Base-by-base conservation (phyloP, 2,329 filamentous ascomycete genomes). In the Myriosclerotinia curreyana region DNA sequence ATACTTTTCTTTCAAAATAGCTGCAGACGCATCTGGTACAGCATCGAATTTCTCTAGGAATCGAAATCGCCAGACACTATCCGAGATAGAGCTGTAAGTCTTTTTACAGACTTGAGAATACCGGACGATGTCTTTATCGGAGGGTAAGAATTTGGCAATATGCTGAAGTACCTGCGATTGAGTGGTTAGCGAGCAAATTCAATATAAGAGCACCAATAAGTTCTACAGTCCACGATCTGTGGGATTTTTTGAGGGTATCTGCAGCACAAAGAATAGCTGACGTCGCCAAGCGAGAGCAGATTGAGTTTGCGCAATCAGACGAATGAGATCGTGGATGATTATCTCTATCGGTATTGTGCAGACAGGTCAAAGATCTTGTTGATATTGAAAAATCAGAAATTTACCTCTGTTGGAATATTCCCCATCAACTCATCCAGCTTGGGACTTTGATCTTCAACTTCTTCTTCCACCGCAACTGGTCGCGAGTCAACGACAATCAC, bases 21-120 rank as follows among this genome's bases (percentile, higher is more conserved):
- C 55, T 60, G 65, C 76, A 75, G 61, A 64, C 52, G 62, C 60
- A 58, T 52, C 71, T 50, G 34, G 54, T 60, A 56, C 68, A 48
- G 28, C 78, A 40, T 82, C 81, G 67, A 78, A 84, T 34, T 64
- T 73, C 28, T 72, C 63, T 17, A 74, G 70, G 68, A 81, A 84
- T 22, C 74, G 75, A 46, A 70, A 67, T 44, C 78, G 77, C 82
- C 82, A 84, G 69, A 83, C 79, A 8, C 76, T 78, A 31, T 68
- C 64, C 12, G 74, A 68, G 61, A 82, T 71, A 8, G 79, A 76
- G 66, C 74, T 62, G 42, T 74, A 70, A 0, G 78, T 77, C 4
- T 67, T 69, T 9, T 69, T 71, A 72, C 81, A 82, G 25, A 78
- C 68, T 1, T 69, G 63, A 8, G 75, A 71, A 69, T 78, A 83